Base-by-base conservation (phyloP, 257 asterid genomes). In the Solanum bulbocastanum region DNA sequence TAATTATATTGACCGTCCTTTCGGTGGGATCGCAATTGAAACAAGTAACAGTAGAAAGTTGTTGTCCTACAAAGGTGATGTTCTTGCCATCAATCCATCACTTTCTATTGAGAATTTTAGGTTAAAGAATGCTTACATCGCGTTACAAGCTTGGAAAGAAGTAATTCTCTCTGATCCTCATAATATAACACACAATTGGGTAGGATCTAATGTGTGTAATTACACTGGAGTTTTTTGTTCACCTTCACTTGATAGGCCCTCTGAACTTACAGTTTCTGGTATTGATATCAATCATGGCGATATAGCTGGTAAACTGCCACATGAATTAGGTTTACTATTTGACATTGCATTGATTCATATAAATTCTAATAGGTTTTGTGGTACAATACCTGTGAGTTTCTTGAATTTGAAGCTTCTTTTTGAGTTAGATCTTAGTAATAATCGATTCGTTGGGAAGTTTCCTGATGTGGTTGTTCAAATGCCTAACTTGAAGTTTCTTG, bases 381-480 rank as follows among this genome's bases (percentile, higher is more conserved):
- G 96, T 7, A 52, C 40, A 20, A 46, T 94, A 39, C 98, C 98
- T 0, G 84, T 87, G 81, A 92, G 95, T 88, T 93, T 94, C 79
- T 83, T 90, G 83, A 92, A 93, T 86, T 37, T 93, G 89, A 86
- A 73, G 86, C 92, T 90, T 58, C 90, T 94, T 22, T 87, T 44
- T 62, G 98, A 94, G 95, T 91, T 94, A 2, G 98, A 94, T 90
- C 90, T 93, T 22, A 93, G 98, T 90, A 93, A 93, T 88, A 93
- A 94, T 44, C 92, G 91, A 2, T 92, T 94, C 56, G 88, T 92
- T 2, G 96, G 96, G 0, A 73, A 66, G 81, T 93, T 94, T 40
- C 98, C 96, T 0, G 87, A 87, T 8, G 82, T 78, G 37, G 3
- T 93, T 86, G 94, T 93, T 71, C 83, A 79, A 6, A 32, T 94